phyloP scores from a whole-genome alignment of 257 asterid genomes.

The Nicotiana knightiana region DNA sequence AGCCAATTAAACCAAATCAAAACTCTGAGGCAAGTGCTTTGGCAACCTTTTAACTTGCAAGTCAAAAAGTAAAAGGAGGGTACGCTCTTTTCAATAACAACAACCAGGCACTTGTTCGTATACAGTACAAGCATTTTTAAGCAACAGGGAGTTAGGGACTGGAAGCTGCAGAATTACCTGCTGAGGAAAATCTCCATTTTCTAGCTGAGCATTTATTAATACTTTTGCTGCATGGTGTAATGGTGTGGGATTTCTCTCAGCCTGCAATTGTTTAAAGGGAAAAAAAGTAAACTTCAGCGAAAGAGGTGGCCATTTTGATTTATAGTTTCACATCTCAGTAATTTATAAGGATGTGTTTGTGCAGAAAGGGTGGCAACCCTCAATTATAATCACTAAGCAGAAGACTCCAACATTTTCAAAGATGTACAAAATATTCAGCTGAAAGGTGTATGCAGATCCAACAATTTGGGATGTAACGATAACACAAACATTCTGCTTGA shows the following conservation, averaged over 20 bases:
- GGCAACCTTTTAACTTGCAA: neutral
- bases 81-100: neutral
- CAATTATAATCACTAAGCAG: neutral
- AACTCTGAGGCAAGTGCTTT: neutral
- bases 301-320: neutral
- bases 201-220: constrained; percentile 77
- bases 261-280: constrained; percentile 39
- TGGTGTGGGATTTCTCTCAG: constrained; percentile 76
- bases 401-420: neutral
- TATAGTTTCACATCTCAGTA: neutral
- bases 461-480: neutral
- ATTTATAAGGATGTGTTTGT: neutral
- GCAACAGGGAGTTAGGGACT: neutral
- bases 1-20: neutral
- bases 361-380: neutral
- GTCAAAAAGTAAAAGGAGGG: neutral
- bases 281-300: constrained; percentile 4
- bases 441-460: constrained; percentile 6
- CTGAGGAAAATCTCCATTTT: constrained; percentile 93
- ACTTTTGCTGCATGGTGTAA: constrained; percentile 81
- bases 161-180: constrained; percentile 43
- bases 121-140: neutral
- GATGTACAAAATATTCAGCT: neutral
- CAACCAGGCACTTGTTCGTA: neutral
- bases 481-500: neutral